Conservation (phyloP, 2,329 filamentous ascomycete genomes). For the Penicillium sp. region DNA sequence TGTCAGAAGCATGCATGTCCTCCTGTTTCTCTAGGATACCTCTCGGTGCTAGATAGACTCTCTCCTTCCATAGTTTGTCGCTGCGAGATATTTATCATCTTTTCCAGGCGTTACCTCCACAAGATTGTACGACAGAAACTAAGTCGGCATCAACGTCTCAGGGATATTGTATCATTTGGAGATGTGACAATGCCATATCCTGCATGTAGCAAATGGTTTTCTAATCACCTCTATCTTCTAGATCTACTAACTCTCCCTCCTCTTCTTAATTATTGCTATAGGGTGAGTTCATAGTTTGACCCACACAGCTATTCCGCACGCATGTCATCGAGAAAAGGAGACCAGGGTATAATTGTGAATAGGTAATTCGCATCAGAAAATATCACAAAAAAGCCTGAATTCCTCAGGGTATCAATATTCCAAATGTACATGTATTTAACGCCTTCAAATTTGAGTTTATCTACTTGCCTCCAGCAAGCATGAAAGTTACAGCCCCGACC, state of each 20-base stretch:
- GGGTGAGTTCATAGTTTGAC: not conserved
- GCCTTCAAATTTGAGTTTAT: not conserved
- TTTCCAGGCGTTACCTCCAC: not conserved
- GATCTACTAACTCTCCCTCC: not conserved
- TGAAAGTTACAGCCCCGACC: constrained; percentile 3
- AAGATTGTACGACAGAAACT: not conserved
- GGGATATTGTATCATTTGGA: not conserved
- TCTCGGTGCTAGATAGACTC: not conserved
- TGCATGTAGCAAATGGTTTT: not conserved
- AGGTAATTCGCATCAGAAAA: not conserved
- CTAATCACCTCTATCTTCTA: not conserved
- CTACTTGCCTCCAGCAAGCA: not conserved
- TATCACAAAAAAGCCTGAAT: not conserved
- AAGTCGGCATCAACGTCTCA: not conserved
- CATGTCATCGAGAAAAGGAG: not conserved
- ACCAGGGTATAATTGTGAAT: not conserved
- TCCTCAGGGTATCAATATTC: not conserved
- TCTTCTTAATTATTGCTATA: not conserved
- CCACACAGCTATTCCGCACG: not conserved
- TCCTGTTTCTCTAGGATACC: not conserved
- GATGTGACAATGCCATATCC: not conserved
- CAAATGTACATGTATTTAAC: not conserved
- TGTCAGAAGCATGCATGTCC: not conserved
- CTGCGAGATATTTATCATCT: not conserved
- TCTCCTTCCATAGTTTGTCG: not conserved